Conservation (phyloP, 2,329 filamentous ascomycete species). For the Exophiala oligosperma region DNA sequence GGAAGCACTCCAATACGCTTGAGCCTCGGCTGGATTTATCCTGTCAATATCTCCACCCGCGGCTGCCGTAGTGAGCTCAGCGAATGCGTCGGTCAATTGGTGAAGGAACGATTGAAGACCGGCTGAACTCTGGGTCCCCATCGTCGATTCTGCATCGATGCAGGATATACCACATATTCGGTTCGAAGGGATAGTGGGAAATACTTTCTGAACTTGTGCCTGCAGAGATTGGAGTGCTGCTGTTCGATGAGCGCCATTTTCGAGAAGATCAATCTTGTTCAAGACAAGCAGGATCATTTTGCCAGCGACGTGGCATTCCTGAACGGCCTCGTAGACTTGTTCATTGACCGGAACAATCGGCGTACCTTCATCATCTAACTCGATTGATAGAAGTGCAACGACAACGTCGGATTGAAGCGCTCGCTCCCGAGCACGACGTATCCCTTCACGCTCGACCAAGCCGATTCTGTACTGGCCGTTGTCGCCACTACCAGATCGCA, state of each 20-base stretch:
- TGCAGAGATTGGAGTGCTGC: constrained; percentile 12
- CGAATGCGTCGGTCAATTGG: constrained; percentile 67
- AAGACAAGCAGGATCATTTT: constrained; percentile 59
- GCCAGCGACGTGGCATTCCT: constrained; percentile 49
- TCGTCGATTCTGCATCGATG: constrained; percentile 49
- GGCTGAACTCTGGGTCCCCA: constrained; percentile 46
- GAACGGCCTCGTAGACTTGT: constrained; percentile 57
- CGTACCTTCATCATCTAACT: constrained; percentile 44
- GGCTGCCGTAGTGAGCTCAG: constrained; percentile 62
- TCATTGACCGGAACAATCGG: constrained; percentile 46
- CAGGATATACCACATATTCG: constrained; percentile 71
- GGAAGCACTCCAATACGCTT: constrained; percentile 66
- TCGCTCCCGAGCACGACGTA: constrained; percentile 77
- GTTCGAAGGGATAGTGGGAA: constrained; percentile 46
- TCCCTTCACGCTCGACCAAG: constrained; percentile 82
- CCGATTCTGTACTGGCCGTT: constrained; percentile 53
- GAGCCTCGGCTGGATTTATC: constrained; percentile 39
- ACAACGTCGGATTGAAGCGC: constrained; percentile 84
- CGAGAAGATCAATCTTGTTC: constrained; percentile 60
- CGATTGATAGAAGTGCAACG: constrained; percentile 75
- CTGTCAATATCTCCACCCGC: constrained; percentile 31
- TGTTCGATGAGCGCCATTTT: constrained; percentile 9
- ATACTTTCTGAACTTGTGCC: constrained; percentile 42
- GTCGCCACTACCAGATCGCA: constrained; percentile 51
- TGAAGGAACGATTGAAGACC: constrained; percentile 69